A percentile compares a stretch with the other conserved stretches of the same genome.
phyloP scores from a whole-genome alignment of 2,329 filamentous ascomycete genomes.

The Aspergillus unguis region DNA sequence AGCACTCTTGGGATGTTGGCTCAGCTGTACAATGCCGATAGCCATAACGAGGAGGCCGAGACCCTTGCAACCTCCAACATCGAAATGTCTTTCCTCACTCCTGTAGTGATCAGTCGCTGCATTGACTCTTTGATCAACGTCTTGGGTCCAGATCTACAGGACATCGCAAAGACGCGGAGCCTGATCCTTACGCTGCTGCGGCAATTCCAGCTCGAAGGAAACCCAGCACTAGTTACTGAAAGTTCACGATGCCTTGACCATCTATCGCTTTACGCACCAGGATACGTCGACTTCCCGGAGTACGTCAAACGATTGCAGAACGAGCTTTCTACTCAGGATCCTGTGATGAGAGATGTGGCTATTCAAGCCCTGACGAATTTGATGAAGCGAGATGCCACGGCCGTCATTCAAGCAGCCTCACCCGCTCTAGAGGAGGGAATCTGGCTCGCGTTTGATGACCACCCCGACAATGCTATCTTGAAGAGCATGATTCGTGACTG shows the following conservation, averaged over 20 bases:
- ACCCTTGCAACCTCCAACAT: constrained; percentile 84
- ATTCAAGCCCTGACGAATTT: constrained; percentile 88
- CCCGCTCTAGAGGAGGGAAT: constrained; percentile 82
- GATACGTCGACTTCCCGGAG: constrained; percentile 74
- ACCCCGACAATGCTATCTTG: constrained; percentile 74
- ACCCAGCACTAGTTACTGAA: constrained; percentile 67
- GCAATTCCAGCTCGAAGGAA: constrained; percentile 75
- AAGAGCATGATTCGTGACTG: constrained; percentile 86
- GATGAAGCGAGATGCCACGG: constrained; percentile 86
- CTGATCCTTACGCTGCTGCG: constrained; percentile 82
- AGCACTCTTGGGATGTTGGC: constrained; percentile 91
- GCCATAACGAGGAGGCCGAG: constrained; percentile 79
- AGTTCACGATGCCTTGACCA: constrained; percentile 84
- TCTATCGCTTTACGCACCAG: constrained; percentile 84
- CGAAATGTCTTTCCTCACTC: constrained; percentile 78
- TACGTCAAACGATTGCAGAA: constrained; percentile 82
- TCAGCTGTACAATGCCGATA: constrained; percentile 86
- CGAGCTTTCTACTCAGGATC: constrained; percentile 67
- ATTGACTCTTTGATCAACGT: constrained; percentile 97
- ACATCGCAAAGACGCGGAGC: constrained; percentile 85
- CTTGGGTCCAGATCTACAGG: constrained; percentile 89
- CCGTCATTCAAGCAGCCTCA: constrained; percentile 73
- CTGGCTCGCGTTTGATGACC: constrained; percentile 81
- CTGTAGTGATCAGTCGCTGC: constrained; percentile 78
- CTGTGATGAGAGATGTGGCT: constrained; percentile 71